phyloP scores from a whole-genome alignment of 2,329 filamentous ascomycete genomes.

The Verticillium longisporum region DNA sequence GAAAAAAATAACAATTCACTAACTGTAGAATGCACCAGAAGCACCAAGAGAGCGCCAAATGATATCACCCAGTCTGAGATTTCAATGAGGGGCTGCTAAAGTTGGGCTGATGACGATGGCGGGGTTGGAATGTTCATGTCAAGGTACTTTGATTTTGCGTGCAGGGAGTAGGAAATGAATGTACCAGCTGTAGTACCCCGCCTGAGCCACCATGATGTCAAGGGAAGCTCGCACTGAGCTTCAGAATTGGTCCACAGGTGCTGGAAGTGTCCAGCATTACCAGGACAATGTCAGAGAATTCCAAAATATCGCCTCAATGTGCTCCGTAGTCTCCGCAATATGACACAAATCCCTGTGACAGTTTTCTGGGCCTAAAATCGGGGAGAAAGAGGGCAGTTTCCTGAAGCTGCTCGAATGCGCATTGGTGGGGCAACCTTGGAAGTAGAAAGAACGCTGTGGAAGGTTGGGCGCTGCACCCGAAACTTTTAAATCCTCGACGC shows the following conservation, averaged over 20 bases:
- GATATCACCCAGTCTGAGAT: not conserved
- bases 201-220: not conserved
- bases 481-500: constrained; percentile 1
- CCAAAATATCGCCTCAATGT: not conserved
- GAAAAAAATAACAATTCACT: not conserved
- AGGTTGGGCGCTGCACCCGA: not conserved
- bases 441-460: not conserved
- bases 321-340: not conserved
- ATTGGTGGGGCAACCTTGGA: constrained; percentile 1
- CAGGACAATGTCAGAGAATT: not conserved
- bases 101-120: not conserved
- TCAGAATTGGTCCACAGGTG: not conserved
- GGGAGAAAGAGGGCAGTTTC: not conserved
- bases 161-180: not conserved
- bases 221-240: not conserved
- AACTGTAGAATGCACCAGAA: not conserved
- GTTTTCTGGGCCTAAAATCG: not conserved
- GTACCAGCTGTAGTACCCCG: not conserved
- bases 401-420: not conserved
- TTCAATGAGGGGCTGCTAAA: not conserved
- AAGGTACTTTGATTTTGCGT: not conserved
- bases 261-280: not conserved
- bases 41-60: not conserved
- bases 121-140: not conserved
- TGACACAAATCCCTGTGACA: not conserved